Base-by-base conservation (phyloP, 2,329 filamentous ascomycete genomes). In the Penicillium concentricum region DNA sequence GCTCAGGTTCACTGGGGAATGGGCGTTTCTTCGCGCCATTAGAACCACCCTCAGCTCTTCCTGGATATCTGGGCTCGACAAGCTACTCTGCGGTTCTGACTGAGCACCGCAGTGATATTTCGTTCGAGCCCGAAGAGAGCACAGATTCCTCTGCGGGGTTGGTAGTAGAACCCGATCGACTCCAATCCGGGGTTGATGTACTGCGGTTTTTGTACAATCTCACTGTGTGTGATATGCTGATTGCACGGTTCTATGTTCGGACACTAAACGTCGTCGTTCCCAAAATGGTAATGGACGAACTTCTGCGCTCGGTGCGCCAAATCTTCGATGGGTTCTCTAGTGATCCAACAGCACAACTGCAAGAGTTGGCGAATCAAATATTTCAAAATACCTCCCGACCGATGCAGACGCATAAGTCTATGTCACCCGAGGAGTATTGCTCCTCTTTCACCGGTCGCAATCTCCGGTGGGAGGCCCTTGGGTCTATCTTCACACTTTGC, bases 381-480 rank as follows among this genome's bases (percentile, higher is more conserved):
- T 72, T 70, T 43, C 66, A 65, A n/a, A 71, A 70, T 57, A 67
- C 71, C 2, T 68, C 68, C 12, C 58, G 63, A 6, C 63, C 67
- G 5, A 51, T 73, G 58, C 58, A 54, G 2, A 62, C 62, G 1
- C 62, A 70, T 43, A 57, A 59, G 30, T 57, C 60, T 0, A 73
- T 72, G 70, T 69, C 66, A 2, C 57, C 69, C 2, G 60, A 68
- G n/a, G 69, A 73, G 9, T 74, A 74, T 46, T 68, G 62, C 43
- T 56, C 60, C 6, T 65, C 67, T 0, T 69, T 72, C 35, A 69
- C 65, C 1, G 69, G 65, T 6, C 45, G 60, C 5, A 74, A 74
- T 44, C 61, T 72, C 24, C 72, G 76, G 12, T 78, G 76, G 76
- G 76, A 78, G 46, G 73, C 73, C 0, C 47, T 79, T 1, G 75